These are phyloP conservation scores for Aspergillus alliaceus DNA, from an alignment of 2,329 filamentous ascomycete genomes.

Conservation along the genomic window DNA sequence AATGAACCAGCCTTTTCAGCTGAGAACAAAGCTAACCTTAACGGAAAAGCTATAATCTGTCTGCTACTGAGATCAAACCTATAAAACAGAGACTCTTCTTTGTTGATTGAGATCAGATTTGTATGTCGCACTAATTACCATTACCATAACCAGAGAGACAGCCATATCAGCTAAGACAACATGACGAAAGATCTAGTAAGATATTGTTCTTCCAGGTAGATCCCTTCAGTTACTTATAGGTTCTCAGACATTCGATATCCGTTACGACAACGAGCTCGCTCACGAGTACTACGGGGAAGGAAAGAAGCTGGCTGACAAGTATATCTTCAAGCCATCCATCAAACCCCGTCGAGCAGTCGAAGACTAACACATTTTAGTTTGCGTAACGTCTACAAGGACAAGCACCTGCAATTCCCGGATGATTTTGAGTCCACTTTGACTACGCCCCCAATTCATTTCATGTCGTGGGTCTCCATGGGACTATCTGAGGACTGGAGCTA, in stretches of 20 bases:
- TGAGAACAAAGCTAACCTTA: neutral
- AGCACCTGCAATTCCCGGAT: conserved; percentile 16
- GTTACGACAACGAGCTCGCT: conserved; percentile 18
- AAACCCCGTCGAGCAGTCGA: too few relatives aligned
- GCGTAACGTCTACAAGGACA: conserved; percentile 11
- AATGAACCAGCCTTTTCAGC: neutral
- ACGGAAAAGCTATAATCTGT: neutral
- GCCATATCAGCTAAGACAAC: neutral
- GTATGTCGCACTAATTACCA: neutral
- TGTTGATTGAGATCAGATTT: neutral
- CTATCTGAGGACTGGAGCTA: neutral
- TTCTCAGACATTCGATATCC: conserved; percentile 17
- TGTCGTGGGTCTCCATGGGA: conserved; percentile 7
- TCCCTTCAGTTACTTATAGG: neutral
- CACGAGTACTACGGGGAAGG: conserved; percentile 20
- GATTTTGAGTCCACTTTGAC: conserved; percentile 20
- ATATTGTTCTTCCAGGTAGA: neutral
- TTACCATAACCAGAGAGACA: neutral
- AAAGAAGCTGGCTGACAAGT: conserved; percentile 10
- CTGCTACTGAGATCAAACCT: neutral
- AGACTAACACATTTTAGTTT: conserved; percentile 1
- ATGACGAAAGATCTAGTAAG: neutral
- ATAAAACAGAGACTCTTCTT: neutral
- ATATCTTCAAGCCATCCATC: neutral
- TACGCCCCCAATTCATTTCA: conserved; percentile 18